Conservation (phyloP, 2,329 filamentous ascomycete genomes). For the Graphiopsis chlorocephala region DNA sequence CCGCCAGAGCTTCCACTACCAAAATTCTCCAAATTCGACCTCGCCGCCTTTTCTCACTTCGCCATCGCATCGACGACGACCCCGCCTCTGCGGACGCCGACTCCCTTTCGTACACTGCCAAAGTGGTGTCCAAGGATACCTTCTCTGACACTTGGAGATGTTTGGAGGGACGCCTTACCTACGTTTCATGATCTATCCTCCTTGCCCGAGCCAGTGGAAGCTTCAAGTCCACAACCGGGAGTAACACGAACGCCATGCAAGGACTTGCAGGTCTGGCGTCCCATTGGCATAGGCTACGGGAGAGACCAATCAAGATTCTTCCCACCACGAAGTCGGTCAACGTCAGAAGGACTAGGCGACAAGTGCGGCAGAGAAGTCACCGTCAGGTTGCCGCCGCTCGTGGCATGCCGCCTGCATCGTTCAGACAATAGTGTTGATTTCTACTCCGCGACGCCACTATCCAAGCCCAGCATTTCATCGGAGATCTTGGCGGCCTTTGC, state of each 20-base stretch:
- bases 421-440: conserved; percentile 16
- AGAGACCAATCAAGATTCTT: conserved; percentile 32
- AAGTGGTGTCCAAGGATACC: conserved; percentile 30
- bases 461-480: neutral
- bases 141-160: conserved; percentile 23
- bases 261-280: conserved; percentile 25
- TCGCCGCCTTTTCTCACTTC: conserved; percentile 22
- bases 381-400: conserved; percentile 24
- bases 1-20: conserved; percentile 27
- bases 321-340: conserved; percentile 18
- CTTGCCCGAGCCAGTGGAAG: conserved; percentile 23
- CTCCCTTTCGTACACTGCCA: conserved; percentile 20
- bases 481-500: neutral
- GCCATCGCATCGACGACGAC: conserved; percentile 9
- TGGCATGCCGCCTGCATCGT: conserved; percentile 23
- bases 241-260: conserved; percentile 3
- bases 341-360: neutral
- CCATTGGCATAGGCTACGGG: conserved; percentile 16
- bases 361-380: conserved; percentile 16
- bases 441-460: neutral
- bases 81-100: conserved; percentile 16
- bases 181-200: conserved; percentile 30
- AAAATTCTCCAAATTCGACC: conserved; percentile 23
- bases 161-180: conserved; percentile 24
- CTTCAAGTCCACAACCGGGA: neutral